These are phyloP conservation scores for Phytophthora rubi DNA, from an alignment of 352 stramenopile genomes.

Conservation along the genomic window DNA sequence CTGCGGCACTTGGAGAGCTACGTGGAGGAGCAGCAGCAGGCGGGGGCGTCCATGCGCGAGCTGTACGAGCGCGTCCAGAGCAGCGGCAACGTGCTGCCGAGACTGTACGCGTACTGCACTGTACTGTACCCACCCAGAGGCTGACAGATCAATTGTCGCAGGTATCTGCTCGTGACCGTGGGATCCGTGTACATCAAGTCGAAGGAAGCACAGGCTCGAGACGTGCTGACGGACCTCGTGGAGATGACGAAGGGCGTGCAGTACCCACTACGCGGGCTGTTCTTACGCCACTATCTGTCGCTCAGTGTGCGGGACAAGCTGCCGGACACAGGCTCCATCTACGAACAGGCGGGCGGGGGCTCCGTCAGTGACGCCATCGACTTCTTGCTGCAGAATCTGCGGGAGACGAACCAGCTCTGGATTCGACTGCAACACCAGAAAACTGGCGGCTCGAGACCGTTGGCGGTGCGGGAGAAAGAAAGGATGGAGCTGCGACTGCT, in stretches of 20 bases:
- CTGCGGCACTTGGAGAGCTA: slow-evolving; percentile 95
- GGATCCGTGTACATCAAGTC: slow-evolving; percentile 95
- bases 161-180: slow-evolving; percentile 97
- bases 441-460: slow-evolving; percentile 32
- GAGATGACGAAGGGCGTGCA: slow-evolving; percentile 99
- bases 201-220: slow-evolving; percentile 70
- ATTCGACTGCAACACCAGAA: slow-evolving; percentile 97
- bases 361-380: slow-evolving; percentile 91
- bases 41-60: slow-evolving; percentile 87
- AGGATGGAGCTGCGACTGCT: slow-evolving; percentile 96
- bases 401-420: slow-evolving; percentile 99
- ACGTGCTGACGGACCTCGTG: slow-evolving; percentile 98
- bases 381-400: slow-evolving; percentile 98
- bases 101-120: slow-evolving; percentile 61
- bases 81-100: slow-evolving; percentile 95
- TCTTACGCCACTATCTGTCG: slow-evolving; percentile 97
- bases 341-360: slow-evolving; percentile 77
- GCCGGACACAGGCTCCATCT: slow-evolving; percentile 81
- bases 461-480: slow-evolving; percentile 69
- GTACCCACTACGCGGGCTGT: slow-evolving; percentile 97
- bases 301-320: slow-evolving; percentile 94
- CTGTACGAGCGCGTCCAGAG: slow-evolving; percentile 97
- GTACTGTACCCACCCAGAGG: too few relatives aligned
- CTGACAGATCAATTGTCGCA: slow-evolving; percentile 10
- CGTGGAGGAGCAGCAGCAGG: slow-evolving; percentile 84